Percentiles rank a stretch among this genome's conserved stretches.
Evolutionary conservation across 164 flowering plant genomes (phyloP).

Genomic region (Aristolochia contorta): DNA sequence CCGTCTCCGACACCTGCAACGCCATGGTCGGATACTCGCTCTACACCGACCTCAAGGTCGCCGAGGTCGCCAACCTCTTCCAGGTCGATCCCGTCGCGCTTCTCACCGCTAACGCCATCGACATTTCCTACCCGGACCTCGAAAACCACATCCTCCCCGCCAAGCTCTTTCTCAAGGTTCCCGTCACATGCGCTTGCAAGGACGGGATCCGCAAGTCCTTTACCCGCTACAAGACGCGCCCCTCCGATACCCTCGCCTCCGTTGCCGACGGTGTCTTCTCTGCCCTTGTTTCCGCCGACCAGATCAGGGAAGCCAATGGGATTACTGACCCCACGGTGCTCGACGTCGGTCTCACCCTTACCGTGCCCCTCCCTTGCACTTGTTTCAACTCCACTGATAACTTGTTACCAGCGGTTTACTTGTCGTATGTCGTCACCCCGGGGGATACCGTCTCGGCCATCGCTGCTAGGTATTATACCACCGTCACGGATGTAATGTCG

Average conservation of each 20-base stretch:
- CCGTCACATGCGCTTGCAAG: conserved; percentile 68
- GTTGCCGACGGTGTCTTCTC: conserved; percentile 51
- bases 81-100: conserved; percentile 67
- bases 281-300: conserved; percentile 78
- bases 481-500: conserved; percentile 74
- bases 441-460: conserved; percentile 57
- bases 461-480: conserved; percentile 57
- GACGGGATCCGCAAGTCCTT: conserved; percentile 81
- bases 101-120: conserved; percentile 75
- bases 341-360: conserved; percentile 50
- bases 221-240: conserved; percentile 55
- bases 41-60: conserved; percentile 88
- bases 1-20: conserved; percentile 63
- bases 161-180: conserved; percentile 64
- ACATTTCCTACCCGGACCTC: conserved; percentile 77
- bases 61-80: conserved; percentile 81
- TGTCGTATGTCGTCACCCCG: conserved; percentile 65
- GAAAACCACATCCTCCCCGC: conserved; percentile 86
- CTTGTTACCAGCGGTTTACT: conserved; percentile 57
- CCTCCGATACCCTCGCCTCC: conserved; percentile 55
- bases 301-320: conserved; percentile 67
- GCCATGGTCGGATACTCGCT: conserved; percentile 80
- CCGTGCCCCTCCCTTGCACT: conserved; percentile 81
- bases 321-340: conserved; percentile 49
- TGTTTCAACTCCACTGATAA: conserved; percentile 82